Evolutionary conservation across 225 moss, liverwort and hornwort genomes (phyloP).

Genomic region (Marchantia paleacea): DNA sequence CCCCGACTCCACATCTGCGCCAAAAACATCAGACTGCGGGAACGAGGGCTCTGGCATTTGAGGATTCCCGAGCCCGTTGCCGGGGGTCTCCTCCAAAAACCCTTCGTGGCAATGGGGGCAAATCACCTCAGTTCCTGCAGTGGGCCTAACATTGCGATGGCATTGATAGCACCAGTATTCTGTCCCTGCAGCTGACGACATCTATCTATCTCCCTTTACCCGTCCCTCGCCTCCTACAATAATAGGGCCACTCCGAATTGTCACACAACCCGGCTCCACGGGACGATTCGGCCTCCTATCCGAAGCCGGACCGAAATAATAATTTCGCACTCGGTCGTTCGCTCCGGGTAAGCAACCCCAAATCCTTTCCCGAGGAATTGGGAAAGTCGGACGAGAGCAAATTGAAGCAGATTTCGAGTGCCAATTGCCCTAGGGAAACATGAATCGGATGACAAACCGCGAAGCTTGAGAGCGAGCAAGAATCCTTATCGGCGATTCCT

Average conservation of each 20-base stretch:
- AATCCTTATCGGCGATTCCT: slow-evolving; percentile 6
- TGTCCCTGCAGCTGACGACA: slow-evolving; percentile 78
- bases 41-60: slow-evolving; percentile 45
- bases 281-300: slow-evolving; percentile 1
- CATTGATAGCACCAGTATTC: slow-evolving; percentile 91
- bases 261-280: neutral
- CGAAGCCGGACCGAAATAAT: neutral
- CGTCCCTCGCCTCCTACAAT: neutral
- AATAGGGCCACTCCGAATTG: neutral
- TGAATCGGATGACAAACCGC: neutral
- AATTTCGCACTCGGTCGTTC: slow-evolving; percentile 2
- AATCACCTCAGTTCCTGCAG: slow-evolving; percentile 62
- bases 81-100: slow-evolving; percentile 65
- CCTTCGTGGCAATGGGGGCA: slow-evolving; percentile 67
- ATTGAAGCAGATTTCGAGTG: neutral
- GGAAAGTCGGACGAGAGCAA: neutral
- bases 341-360: neutral
- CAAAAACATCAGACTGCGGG: slow-evolving; percentile 48
- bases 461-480: neutral
- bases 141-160: slow-evolving; percentile 57
- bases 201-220: slow-evolving; percentile 59
- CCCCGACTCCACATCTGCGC: slow-evolving; percentile 42
- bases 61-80: slow-evolving; percentile 46
- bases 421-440: neutral
- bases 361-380: neutral